Evolutionary conservation across 192 early-diverging fungal species (phyloP).

Genomic region (Coemansia sp.): DNA sequence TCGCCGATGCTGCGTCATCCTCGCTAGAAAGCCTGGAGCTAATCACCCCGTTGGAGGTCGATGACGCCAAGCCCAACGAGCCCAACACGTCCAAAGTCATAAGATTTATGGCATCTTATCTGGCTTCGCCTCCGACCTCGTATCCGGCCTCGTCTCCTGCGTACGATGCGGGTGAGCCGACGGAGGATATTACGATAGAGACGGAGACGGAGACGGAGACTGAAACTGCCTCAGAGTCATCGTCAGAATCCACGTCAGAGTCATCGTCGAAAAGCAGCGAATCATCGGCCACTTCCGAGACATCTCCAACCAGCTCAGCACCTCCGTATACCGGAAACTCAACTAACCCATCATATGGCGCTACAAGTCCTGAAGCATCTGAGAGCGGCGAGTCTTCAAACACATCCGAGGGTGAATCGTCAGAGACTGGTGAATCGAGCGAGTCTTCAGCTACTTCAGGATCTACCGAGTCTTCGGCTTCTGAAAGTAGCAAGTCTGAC

Average conservation of each 20-base stretch:
- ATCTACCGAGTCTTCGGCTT: neutral
- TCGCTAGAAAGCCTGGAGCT: neutral
- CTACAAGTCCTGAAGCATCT: neutral
- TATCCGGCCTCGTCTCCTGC: neutral
- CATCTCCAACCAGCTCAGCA: neutral
- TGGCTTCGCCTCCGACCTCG: neutral
- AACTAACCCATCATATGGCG: neutral
- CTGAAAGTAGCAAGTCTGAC: neutral
- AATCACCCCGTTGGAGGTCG: neutral
- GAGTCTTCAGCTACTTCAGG: too few relatives aligned
- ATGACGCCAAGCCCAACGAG: slow-evolving; percentile 5
- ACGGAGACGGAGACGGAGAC: neutral
- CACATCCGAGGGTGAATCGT: too few relatives aligned
- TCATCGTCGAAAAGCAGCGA: too few relatives aligned
- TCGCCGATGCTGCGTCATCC: neutral
- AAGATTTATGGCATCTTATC: neutral
- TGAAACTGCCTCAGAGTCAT: neutral
- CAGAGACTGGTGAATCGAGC: too few relatives aligned
- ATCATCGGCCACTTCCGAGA: too few relatives aligned
- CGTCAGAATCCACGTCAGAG: too few relatives aligned
- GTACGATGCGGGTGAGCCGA: neutral
- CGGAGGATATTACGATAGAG: too few relatives aligned
- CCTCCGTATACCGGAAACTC: neutral
- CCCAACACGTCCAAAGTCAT: neutral
- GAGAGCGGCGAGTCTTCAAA: too few relatives aligned